These are phyloP conservation scores for Mrakia blollopis DNA, from an alignment of 768 basidiomycete genomes.

Conservation along the genomic window DNA sequence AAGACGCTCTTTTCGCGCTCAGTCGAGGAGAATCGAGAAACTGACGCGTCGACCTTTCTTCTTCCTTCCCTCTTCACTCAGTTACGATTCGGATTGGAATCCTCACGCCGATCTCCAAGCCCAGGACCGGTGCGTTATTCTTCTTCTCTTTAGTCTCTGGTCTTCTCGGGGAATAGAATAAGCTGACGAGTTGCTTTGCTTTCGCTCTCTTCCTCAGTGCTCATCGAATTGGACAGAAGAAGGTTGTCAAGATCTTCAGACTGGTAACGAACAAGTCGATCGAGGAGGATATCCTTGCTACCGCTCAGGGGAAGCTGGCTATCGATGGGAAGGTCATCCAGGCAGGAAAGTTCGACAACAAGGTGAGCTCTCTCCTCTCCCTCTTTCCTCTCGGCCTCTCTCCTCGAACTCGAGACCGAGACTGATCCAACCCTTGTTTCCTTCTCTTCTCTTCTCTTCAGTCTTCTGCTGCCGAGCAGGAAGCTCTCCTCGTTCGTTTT, in stretches of 20 bases:
- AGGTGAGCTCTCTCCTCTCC: slow-evolving; percentile 39
- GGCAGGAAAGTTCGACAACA: slow-evolving; percentile 97
- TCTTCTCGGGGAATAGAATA: too few relatives aligned
- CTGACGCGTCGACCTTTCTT: slow-evolving; percentile 53
- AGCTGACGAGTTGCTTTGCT: too few relatives aligned
- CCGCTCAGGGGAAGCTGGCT: slow-evolving; percentile 91
- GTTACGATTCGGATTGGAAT: too few relatives aligned
- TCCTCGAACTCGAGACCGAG: too few relatives aligned
- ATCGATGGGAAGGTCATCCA: slow-evolving; percentile 99
- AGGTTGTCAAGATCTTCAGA: slow-evolving; percentile 90
- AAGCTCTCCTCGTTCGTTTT: slow-evolving; percentile 73
- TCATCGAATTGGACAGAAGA: slow-evolving; percentile 99
- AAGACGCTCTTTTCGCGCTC: too few relatives aligned
- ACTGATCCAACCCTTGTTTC: too few relatives aligned
- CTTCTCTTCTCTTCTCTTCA: too few relatives aligned
- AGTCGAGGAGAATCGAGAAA: slow-evolving; percentile 84
- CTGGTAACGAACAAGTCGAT: slow-evolving; percentile 98
- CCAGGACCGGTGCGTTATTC: neutral
- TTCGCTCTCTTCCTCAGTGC: slow-evolving; percentile 45
- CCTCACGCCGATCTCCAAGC: neutral
- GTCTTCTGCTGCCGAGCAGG: slow-evolving; percentile 94
- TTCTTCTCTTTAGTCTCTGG: neutral
- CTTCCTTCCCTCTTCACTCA: too few relatives aligned
- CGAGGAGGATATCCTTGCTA: slow-evolving; percentile 91
- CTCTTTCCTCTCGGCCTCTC: too few relatives aligned